A percentile compares a stretch with the other conserved stretches of the same genome.
phyloP scores from a whole-genome alignment of 768 basidiomycete species.

The Termitomyces sp. region DNA sequence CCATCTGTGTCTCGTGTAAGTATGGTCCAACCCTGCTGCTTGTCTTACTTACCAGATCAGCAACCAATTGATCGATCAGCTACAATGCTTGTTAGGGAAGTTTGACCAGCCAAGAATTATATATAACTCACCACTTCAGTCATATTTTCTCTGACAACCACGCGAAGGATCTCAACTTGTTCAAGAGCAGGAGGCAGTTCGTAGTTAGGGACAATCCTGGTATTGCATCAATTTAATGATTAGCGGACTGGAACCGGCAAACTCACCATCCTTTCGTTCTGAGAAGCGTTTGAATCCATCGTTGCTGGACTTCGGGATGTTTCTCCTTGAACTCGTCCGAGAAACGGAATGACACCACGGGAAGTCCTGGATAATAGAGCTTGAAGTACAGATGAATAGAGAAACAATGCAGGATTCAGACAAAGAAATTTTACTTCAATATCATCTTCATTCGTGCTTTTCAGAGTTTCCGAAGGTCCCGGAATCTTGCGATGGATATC shows the following conservation, averaged over 20 bases:
- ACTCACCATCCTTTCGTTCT: conserved; percentile 53
- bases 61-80: conserved; percentile 63
- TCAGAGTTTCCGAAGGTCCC: not conserved
- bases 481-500: conserved; percentile 48
- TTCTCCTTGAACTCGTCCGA: conserved; percentile 53
- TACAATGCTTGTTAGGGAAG: conserved; percentile 53
- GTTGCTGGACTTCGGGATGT: conserved; percentile 58
- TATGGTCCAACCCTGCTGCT: not conserved
- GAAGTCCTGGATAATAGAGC: conserved; percentile 57
- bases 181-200: conserved; percentile 53
- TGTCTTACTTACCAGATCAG: conserved; percentile 57
- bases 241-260: not conserved
- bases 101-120: conserved; percentile 35
- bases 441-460: conserved; percentile 42
- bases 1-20: conserved; percentile 39
- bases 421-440: conserved; percentile 44
- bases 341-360: conserved; percentile 68
- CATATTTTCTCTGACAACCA: conserved; percentile 63
- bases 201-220: conserved; percentile 51
- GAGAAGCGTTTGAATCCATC: conserved; percentile 55
- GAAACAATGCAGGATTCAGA: not conserved
- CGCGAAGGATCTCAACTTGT: conserved; percentile 58
- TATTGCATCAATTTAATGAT: not conserved
- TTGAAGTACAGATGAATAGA: conserved; percentile 13
- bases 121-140: conserved; percentile 41